Evolutionary conservation across 2,329 filamentous ascomycete genomes (phyloP).

Genomic region (Lasiodiplodia theobromae): DNA sequence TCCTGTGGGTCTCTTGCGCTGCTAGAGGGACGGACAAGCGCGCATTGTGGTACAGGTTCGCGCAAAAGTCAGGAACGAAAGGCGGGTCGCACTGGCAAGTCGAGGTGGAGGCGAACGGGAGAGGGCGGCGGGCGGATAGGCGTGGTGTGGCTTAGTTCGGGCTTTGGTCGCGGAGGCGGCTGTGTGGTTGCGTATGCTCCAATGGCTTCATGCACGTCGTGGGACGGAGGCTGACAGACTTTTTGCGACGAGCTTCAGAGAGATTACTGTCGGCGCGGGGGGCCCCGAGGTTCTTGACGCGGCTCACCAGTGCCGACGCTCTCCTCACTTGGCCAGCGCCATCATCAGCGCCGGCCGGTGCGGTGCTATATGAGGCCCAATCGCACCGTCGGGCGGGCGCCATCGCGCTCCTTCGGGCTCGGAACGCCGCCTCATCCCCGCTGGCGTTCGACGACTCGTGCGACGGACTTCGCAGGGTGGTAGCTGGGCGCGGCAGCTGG

Average conservation of each 20-base stretch:
- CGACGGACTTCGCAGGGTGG: neutral
- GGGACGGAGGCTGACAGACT: slow-evolving; percentile 11
- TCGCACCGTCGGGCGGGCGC: neutral
- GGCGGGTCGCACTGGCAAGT: neutral
- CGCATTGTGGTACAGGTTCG: slow-evolving; percentile 11
- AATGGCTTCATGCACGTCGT: slow-evolving; percentile 14
- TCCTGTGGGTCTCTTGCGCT: neutral
- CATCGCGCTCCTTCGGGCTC: slow-evolving; percentile 8
- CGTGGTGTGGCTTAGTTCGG: slow-evolving; percentile 12
- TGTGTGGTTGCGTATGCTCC: neutral
- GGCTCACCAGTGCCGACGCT: neutral
- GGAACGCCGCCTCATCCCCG: neutral
- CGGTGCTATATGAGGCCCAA: slow-evolving; percentile 14
- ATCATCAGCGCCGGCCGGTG: neutral
- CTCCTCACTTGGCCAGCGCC: neutral
- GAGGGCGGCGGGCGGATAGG: slow-evolving; percentile 11
- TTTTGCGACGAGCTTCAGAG: neutral
- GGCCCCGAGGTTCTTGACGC: slow-evolving; percentile 2
- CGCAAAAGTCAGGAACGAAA: slow-evolving; percentile 8
- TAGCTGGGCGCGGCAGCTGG: neutral
- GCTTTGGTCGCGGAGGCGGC: neutral
- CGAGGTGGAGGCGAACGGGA: neutral
- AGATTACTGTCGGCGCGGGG: neutral
- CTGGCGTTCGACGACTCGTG: neutral
- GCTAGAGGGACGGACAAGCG: neutral